Base-by-base conservation (phyloP, 768 basidiomycete genomes). In the Hericium erinaceus region DNA sequence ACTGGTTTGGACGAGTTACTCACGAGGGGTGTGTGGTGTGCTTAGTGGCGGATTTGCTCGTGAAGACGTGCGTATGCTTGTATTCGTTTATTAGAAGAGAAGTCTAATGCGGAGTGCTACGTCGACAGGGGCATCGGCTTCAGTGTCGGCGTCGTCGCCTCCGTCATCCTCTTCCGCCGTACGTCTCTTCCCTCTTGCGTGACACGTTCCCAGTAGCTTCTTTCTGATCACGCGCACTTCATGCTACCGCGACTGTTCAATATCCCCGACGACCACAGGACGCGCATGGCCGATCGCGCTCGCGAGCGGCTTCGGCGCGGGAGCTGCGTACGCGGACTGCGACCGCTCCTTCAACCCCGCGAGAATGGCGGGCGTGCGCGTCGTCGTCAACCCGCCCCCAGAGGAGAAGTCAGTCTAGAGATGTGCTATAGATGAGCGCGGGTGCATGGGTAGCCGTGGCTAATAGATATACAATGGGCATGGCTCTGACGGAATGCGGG, bases 311-410 rank as follows among this genome's bases (percentile, higher is more conserved):
- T 93, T 94, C 68, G 92, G 92, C 38, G 79, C 84, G 41, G 92
- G 92, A 46, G 83, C 84, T 54, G 91, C 92, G 28, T 94, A 92
- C 68, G 85, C 89, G 33, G 92, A 95, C 78, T 94, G 92, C 73
- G 90, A 95, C 74, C 83, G 92, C 52, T 86, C 88, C 15, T 95
- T 95, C 82, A 93, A 93, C 74, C 88, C 91, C 18, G 87, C 92
- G 51, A 81, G 92, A 65, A 81, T 93, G 69, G 85, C 92, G 18
- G 92, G 92, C 59, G 88, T 86, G 48, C 82, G 88, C 61, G 79
- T 93, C 67, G 71, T 92, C 64, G 76, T 67, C 20, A 58, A 64
- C 22, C 78, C 50, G 13, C 55, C 56, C 20, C 40, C 54, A 63
- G 59, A 54, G 22, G 57, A 64, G 56, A 61, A 57, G 52, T 58